Evolutionary conservation across 2,329 filamentous ascomycete genomes (phyloP), one percentile per base, ranked within the genome.

Genomic region (Calonectria naviculata): DNA sequence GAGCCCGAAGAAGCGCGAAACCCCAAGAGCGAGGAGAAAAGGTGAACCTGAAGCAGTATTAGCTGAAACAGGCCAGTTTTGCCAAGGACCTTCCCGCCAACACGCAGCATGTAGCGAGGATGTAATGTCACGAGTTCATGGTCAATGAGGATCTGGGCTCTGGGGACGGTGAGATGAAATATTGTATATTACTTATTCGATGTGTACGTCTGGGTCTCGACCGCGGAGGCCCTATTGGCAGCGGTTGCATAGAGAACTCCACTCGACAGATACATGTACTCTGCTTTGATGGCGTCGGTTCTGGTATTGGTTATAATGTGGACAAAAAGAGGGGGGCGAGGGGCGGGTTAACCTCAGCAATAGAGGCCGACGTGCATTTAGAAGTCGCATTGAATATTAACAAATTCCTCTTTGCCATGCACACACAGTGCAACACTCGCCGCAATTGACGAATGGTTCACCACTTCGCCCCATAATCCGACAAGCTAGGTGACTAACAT

Each of bases 181-280:
- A 72, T 71, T 78, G 77, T 79, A 78, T 72, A 78, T 76, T 78
- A 78, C 75, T 75, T 76, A 76, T 78, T 75, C 67, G 67, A 73
- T 76, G 76, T 77, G 68, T 75, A 76, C 69, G 74, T 76, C 76
- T 65, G 71, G 69, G 70, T 75, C 76, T 75, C 70, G 68, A 67
- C 65, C 74, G 71, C 72, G 52, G 71, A 74, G 66, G 71, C 67
- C 61, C 52, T 34, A 36, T 69, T 64, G 54, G 65, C 63, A 69
- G 68, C 70, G 71, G 64, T 67, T 71, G 69, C 69, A 73, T 66
- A 73, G 76, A 74, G 66, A 73, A 75, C 74, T 78, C 65, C 75
- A 78, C 78, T 79, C 78, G 76, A 77, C 68, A 73, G 71, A 46
- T 72, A 74, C 73, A 42, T 64, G 31, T 65, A 44, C 58, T 70